Evolutionary conservation across 106 monocot genomes (phyloP).

Genomic region (Alisma plantagoaquatica): DNA sequence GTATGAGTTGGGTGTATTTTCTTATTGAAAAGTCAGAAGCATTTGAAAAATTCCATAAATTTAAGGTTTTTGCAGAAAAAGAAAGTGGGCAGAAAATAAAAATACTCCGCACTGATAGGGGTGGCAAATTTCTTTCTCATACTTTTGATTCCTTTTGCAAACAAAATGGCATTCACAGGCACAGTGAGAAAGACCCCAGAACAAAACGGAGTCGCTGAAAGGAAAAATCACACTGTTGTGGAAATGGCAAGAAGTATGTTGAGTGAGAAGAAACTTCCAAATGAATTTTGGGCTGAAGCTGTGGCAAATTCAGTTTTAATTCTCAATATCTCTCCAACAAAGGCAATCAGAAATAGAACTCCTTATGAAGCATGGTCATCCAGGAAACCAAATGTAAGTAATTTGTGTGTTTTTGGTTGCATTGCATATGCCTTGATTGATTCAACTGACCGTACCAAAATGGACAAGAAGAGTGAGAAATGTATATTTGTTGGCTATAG

Average conservation of each 20-base stretch:
- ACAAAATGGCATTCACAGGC: conserved; percentile 4
- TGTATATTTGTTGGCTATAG: conserved; percentile 3
- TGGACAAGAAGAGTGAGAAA: not conserved
- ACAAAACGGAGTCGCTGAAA: conserved; percentile 7
- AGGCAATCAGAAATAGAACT: not conserved
- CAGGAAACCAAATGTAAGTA: conserved; percentile 1
- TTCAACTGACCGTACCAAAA: not conserved
- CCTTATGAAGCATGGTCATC: not conserved
- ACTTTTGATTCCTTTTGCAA: not conserved
- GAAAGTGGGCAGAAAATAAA: not conserved
- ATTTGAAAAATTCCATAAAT: not conserved
- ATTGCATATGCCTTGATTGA: conserved; percentile 1
- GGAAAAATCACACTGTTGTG: conserved; percentile 2
- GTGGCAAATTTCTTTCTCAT: conserved; percentile 3
- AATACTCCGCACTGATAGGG: not conserved
- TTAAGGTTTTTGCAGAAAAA: conserved; percentile 5
- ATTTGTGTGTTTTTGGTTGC: not conserved
- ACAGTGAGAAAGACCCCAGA: conserved; percentile 1
- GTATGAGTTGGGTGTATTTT: conserved; percentile 2
- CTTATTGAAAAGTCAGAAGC: not conserved
- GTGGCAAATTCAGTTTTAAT: not conserved
- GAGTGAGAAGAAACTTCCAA: not conserved
- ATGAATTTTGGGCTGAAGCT: conserved; percentile 2
- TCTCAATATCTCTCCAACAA: not conserved
- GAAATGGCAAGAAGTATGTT: conserved; percentile 8